phyloP scores from a whole-genome alignment of 1,284 basidiomycete species.

The Ganoderma lingzhi region DNA sequence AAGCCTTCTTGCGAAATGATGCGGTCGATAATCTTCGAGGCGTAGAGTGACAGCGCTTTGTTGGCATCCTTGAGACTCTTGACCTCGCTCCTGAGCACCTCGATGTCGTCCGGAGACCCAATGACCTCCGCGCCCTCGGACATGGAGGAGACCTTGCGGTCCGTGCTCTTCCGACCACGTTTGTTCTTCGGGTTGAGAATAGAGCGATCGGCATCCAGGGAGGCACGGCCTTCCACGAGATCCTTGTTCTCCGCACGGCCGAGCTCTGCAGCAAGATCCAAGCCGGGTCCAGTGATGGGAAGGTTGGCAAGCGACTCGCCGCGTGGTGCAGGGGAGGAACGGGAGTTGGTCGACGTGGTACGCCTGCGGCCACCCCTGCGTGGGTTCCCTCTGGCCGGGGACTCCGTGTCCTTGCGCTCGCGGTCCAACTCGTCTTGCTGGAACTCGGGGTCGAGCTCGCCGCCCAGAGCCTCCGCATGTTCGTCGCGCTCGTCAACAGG shows the following conservation, averaged over 20 bases:
- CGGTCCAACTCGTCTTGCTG: constrained; percentile 39
- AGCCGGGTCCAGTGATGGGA: constrained; percentile 85
- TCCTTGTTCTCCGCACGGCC: constrained; percentile 88
- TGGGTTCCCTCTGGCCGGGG: constrained; percentile 45
- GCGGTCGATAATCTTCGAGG: constrained; percentile 95
- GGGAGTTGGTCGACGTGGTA: constrained; percentile 54
- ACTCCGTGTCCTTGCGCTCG: constrained; percentile 38
- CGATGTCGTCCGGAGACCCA: constrained; percentile 61
- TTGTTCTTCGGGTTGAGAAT: constrained; percentile 54
- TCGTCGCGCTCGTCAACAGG: constrained; percentile 43
- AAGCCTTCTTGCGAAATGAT: constrained; percentile 95
- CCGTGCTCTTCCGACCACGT: constrained; percentile 60
- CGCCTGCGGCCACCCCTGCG: constrained; percentile 62
- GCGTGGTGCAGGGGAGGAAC: constrained; percentile 52
- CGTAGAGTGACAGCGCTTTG: constrained; percentile 92
- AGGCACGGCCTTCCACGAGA: constrained; percentile 60
- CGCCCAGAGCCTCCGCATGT: constrained; percentile 54
- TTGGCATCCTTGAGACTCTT: constrained; percentile 94
- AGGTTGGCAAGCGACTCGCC: constrained; percentile 84
- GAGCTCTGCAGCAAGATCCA: constrained; percentile 90
- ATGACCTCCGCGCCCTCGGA: constrained; percentile 50
- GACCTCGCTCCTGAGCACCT: constrained; percentile 80
- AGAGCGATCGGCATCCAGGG: constrained; percentile 61
- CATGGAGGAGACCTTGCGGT: constrained; percentile 46
- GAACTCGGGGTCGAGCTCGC: constrained; percentile 44